Base-by-base conservation (phyloP, 495 filamentous ascomycete genomes). In the Apodospora peruviana region DNA sequence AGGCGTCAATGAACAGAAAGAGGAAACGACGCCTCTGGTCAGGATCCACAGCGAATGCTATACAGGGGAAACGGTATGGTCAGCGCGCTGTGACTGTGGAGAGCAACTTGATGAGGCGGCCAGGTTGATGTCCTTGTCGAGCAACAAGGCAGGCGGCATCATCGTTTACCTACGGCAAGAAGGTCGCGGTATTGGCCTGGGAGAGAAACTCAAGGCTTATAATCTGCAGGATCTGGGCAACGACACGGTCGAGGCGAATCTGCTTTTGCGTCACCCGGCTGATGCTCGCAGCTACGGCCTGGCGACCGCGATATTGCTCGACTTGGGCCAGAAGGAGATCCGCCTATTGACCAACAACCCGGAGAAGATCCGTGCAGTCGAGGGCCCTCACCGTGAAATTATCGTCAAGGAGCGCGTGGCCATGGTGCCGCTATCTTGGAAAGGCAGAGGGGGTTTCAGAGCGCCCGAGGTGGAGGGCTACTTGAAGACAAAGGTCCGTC, bases 31-130 rank as follows among this genome's bases (percentile, higher is more conserved):
- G 22, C 90, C 94, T 0, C 73, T 97, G 32, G 91, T 97, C 14
- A 78, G 93, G 46, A 97, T 99, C 65, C 93, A 99, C 65, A 93
- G 87, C 7, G 93, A 99, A 65, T 99, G 93, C 73, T 99, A 99
- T 66, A 99, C 93, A 0, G 93, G 93, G 12, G 93, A 99, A 72
- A 97, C 91, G 0, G 91, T 91, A 0, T 97, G 93, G 93, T 95
- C 88, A 1, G 91, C 94, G 20, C 82, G 93, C 4, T 99, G 93
- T 66, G 93, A 99, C 67, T 99, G 93, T 64, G 93, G 93, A 22
- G 94, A 97, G 67, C 93, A 99, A 65, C 74, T 99, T 2, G 93
- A 99, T 60, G 93, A 99, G 70, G 93, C 94, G 2, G 93, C 91
- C 2, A 76, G 93, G 14, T 69, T 97, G 7, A 97, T 99, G 93